Evolutionary conservation across 2,329 filamentous ascomycete genomes (phyloP).

Genomic region (Scedosporium apiospermum): DNA sequence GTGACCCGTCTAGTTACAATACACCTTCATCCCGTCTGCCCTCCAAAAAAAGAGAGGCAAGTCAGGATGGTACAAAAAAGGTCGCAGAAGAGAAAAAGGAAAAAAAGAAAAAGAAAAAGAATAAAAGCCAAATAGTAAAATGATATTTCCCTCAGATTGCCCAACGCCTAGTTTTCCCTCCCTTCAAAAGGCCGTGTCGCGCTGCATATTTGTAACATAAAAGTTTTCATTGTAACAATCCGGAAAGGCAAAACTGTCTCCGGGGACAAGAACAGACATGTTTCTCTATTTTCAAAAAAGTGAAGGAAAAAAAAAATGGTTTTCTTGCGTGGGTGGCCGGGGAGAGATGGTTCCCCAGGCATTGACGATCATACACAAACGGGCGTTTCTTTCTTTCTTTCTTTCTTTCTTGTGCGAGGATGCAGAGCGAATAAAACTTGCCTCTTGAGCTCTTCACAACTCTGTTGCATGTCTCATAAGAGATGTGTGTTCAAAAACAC

Average conservation of each 20-base stretch:
- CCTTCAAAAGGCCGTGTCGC: neutral
- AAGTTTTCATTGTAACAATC: neutral
- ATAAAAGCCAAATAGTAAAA: neutral
- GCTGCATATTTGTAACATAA: neutral
- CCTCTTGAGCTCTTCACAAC: neutral
- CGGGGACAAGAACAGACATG: neutral
- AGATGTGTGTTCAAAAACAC: neutral
- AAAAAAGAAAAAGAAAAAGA: neutral
- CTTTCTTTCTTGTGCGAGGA: neutral
- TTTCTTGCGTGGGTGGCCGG: neutral
- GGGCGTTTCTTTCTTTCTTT: neutral
- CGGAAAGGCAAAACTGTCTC: neutral
- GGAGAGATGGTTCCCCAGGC: too few species aligned
- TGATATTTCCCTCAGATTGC: neutral
- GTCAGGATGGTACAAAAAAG: neutral
- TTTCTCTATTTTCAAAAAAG: neutral
- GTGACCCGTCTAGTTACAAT: slow-evolving; percentile 2
- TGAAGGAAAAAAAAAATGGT: neutral
- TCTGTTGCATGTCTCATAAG: neutral
- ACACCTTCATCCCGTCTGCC: neutral
- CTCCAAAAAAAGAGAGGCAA: neutral
- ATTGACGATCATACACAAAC: neutral
- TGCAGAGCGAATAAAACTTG: slow-evolving; percentile 1
- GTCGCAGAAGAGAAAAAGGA: neutral
- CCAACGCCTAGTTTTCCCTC: neutral